These are phyloP conservation scores for Mycena galericulata DNA, from an alignment of 768 basidiomycete genomes.

Conservation along the genomic window DNA sequence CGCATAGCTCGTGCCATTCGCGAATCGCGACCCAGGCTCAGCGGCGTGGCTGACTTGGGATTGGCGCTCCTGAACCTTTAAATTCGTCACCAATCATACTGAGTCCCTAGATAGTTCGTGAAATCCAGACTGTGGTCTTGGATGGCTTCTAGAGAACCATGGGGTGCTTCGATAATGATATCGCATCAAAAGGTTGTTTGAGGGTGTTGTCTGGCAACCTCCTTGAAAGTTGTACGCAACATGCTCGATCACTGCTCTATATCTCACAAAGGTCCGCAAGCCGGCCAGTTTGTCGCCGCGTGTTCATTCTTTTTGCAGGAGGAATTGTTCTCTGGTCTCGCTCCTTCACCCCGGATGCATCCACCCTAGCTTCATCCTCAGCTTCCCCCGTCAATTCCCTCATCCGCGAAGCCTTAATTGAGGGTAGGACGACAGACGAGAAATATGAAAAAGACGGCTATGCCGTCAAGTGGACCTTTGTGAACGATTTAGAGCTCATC, in stretches of 20 bases:
- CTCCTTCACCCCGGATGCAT: conserved; percentile 91
- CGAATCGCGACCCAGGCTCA: no score
- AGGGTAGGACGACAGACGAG: conserved; percentile 84
- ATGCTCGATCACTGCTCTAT: conserved; percentile 99
- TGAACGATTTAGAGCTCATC: conserved; percentile 95
- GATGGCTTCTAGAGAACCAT: no score
- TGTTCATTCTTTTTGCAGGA: conserved; percentile 59
- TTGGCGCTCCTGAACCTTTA: no score
- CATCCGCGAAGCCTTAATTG: conserved; percentile 91
- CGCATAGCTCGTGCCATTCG: no score
- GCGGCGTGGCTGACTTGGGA: no score
- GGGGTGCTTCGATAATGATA: no score
- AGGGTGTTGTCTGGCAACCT: background rate
- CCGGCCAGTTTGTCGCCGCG: background rate
- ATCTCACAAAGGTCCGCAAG: conserved; percentile 83
- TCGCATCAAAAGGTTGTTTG: conserved; percentile 9
- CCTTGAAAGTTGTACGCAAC: background rate
- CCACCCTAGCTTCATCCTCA: conserved; percentile 73
- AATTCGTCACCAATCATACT: no score
- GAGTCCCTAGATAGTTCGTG: no score
- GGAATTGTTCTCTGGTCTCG: conserved; percentile 95
- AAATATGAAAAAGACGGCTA: conserved; percentile 96
- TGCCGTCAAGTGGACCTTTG: conserved; percentile 93
- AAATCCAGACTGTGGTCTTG: no score
- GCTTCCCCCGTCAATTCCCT: conserved; percentile 90